These are phyloP conservation scores for Solanum dulcamara DNA, from an alignment of 257 asterid genomes.

Conservation along the genomic window DNA sequence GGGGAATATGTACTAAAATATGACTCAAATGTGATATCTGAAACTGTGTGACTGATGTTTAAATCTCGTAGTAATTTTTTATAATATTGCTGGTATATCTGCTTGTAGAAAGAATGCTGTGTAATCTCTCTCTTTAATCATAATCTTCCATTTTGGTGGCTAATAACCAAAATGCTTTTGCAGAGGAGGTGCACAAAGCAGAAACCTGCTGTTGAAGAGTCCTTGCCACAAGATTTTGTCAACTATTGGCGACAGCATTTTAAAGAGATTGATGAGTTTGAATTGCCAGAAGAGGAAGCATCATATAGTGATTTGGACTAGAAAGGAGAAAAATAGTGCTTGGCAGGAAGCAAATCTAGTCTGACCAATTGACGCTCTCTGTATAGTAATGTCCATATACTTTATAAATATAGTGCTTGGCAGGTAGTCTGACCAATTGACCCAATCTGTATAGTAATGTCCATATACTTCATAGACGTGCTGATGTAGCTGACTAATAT, in stretches of 20 bases:
- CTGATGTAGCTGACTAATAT: not conserved
- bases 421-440: no score
- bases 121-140: no score
- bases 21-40: no score
- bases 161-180: slow-evolving; percentile 11
- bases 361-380: slow-evolving; percentile 4
- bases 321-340: slow-evolving; percentile 4
- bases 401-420: no score
- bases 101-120: no score
- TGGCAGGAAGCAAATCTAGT: not conserved
- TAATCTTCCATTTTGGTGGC: not conserved
- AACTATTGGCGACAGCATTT: slow-evolving; percentile 52
- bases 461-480: not conserved
- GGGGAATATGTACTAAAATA: no score
- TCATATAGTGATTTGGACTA: slow-evolving; percentile 34
- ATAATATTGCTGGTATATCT: no score
- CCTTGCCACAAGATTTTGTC: slow-evolving; percentile 40
- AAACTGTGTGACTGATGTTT: no score
- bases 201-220: slow-evolving; percentile 1
- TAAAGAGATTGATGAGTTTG: slow-evolving; percentile 66
- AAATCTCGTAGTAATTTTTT: no score
- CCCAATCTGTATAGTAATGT: slow-evolving; percentile 24
- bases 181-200: slow-evolving; percentile 32
- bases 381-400: slow-evolving; percentile 18
- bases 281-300: slow-evolving; percentile 61